Percentiles rank a stretch among this genome's conserved stretches.
phyloP scores from a whole-genome alignment of 768 basidiomycete species.

The Podaxis mareebaensis region DNA sequence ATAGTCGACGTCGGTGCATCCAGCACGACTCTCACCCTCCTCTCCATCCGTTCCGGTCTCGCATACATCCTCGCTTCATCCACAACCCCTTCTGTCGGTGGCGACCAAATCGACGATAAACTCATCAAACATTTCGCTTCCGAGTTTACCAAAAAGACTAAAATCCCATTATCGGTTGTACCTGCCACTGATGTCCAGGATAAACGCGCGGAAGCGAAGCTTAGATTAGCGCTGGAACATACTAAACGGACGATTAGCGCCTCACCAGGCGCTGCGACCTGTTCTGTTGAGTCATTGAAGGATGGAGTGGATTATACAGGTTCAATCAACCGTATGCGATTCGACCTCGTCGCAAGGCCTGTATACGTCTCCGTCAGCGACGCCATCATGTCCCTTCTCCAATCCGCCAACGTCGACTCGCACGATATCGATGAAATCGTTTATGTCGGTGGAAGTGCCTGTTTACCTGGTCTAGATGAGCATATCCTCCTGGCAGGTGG shows the following conservation, averaged over 20 bases:
- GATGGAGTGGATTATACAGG: conserved; percentile 88
- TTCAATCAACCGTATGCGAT: conserved; percentile 53
- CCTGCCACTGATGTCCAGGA: conserved; percentile 55
- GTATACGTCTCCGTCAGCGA: conserved; percentile 59
- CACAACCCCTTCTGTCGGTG: conserved; percentile 52
- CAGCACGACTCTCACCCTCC: conserved; percentile 64
- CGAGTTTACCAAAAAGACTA: conserved; percentile 97
- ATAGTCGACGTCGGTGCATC: conserved; percentile 82
- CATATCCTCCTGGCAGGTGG: conserved; percentile 45
- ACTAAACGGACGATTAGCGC: conserved; percentile 93
- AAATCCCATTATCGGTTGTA: conserved; percentile 63
- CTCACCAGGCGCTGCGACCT: conserved; percentile 82
- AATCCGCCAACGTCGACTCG: conserved; percentile 53
- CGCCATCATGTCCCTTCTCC: conserved; percentile 54
- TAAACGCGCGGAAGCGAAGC: conserved; percentile 89
- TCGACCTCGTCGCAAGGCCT: conserved; percentile 61
- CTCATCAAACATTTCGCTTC: conserved; percentile 90
- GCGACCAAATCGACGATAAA: conserved; percentile 74
- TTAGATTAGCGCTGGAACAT: conserved; percentile 89
- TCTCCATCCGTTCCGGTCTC: conserved; percentile 78
- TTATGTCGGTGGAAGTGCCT: conserved; percentile 75
- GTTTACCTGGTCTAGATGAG: conserved; percentile 74
- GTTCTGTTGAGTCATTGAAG: conserved; percentile 92
- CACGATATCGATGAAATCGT: conserved; percentile 78
- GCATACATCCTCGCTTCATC: conserved; percentile 60